Percentiles rank a stretch among this genome's conserved stretches.
Conservation (phyloP, 2,329 filamentous ascomycete genomes). For the Exserohilum turcica region DNA sequence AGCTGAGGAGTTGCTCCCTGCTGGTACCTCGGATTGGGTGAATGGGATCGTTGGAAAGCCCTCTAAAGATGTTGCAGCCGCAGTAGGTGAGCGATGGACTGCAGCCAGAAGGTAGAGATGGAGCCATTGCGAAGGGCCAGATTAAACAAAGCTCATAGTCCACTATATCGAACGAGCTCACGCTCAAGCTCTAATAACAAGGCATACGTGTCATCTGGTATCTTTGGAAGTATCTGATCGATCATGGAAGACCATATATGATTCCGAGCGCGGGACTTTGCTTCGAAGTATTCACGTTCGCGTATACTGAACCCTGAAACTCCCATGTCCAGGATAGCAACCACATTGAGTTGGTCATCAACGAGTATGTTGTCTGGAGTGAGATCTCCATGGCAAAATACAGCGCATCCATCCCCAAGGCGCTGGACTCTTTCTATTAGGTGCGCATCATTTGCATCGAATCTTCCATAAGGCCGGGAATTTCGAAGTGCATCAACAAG, state of each 20-base stretch:
- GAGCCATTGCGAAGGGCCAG: neutral
- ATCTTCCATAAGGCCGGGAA: conserved; percentile 14
- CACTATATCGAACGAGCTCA: conserved; percentile 13
- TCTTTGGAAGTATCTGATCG: conserved; percentile 6
- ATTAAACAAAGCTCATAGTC: conserved; percentile 3
- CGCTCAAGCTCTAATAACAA: conserved; percentile 10
- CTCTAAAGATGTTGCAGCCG: conserved; percentile 3
- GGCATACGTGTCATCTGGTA: conserved; percentile 6
- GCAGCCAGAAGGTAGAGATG: conserved; percentile 6
- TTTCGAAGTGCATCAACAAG: conserved; percentile 18
- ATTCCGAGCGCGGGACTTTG: conserved; percentile 13
- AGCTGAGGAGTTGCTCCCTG: conserved; percentile 7
- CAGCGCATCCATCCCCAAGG: conserved; percentile 5
- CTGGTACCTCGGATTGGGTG: conserved; percentile 1
- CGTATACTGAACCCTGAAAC: conserved; percentile 24
- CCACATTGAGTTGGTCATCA: conserved; percentile 14
- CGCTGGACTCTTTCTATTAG: conserved; percentile 12
- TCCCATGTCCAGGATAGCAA: conserved; percentile 25
- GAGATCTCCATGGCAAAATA: conserved; percentile 22
- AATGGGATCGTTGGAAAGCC: conserved; percentile 5
- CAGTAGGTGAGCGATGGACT: conserved; percentile 3
- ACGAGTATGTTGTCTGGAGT: conserved; percentile 18
- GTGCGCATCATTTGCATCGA: conserved; percentile 6
- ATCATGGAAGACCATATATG: conserved; percentile 16
- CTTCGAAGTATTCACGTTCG: conserved; percentile 26